Percentiles rank a stretch among this genome's conserved stretches.
Conservation (phyloP, 2,329 filamentous ascomycete species). For the Sordariomycetes sp. region DNA sequence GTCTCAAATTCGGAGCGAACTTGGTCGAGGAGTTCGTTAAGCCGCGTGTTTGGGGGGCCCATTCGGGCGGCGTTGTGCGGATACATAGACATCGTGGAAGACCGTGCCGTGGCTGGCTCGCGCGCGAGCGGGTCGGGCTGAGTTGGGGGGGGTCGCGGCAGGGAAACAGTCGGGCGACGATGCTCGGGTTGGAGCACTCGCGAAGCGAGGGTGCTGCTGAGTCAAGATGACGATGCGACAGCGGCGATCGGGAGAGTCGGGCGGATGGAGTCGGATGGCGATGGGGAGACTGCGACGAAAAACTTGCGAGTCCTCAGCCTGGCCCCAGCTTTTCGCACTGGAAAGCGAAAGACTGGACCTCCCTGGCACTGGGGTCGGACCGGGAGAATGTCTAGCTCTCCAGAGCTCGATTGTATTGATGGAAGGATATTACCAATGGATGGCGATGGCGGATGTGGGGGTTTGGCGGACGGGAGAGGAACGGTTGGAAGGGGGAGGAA, state of each 20-base stretch:
- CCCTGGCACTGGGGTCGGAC: neutral
- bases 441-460: constrained; percentile 1
- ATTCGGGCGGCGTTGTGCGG: constrained; percentile 9
- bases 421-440: neutral
- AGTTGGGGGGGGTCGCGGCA: too few species aligned
- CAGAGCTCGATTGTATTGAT: neutral
- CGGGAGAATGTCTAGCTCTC: neutral
- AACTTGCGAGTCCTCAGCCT: neutral
- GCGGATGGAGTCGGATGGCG: neutral
- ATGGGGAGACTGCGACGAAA: neutral
- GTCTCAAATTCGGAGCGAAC: constrained; percentile 85
- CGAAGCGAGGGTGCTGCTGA: neutral
- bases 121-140: neutral
- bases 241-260: neutral
- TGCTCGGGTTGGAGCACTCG: neutral
- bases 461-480: neutral
- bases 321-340: neutral
- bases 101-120: neutral
- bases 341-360: neutral
- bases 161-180: neutral
- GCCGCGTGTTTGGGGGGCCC: constrained; percentile 33
- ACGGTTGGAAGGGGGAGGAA: constrained; percentile 1
- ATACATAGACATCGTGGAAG: constrained; percentile 10
- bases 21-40: constrained; percentile 87
- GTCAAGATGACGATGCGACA: neutral